Evolutionary conservation across 2,329 filamentous ascomycete species (phyloP), one percentile per base, ranked within the genome.

Genomic region (Penicillium sp.): DNA sequence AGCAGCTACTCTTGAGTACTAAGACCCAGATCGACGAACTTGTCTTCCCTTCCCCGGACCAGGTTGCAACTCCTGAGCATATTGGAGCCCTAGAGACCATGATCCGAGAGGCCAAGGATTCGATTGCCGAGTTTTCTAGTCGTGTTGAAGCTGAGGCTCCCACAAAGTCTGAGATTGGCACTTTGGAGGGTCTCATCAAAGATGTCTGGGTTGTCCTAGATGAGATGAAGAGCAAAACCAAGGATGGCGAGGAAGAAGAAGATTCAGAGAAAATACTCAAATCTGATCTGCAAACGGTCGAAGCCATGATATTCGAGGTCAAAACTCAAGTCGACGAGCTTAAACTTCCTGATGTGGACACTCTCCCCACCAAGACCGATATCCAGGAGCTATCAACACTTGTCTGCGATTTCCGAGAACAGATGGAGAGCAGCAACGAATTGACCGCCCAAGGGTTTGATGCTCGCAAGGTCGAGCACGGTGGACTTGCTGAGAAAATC

Each of bases 11-110:
- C 13, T 86, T 89, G 42, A 96, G 96, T 71, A 93, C 92, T 33
- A 97, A 97, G 72, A 86, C 88, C 6, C 90, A 90, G 47, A 80
- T 97, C 10, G 93, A 97, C 58, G 92, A 96, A 58, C 84, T 96
- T 50, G 84, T 74, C 6, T 72, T 84, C 27, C 80, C 83, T 1
- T 80, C 93, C 50, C 83, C 67, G 0, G 89, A 92, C 35, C 86
- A 89, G 57, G 80, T 86, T 2, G 86, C 92, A 10, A 84, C 79
- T 33, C 82, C 84, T 43, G 83, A 86, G 56, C 82, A 87, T 41
- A 69, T 87, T n/a, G 82, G 84, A 48, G 76, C 80, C 10, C 73
- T 88, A 1, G 90, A 94, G 67, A 80, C 83, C 1, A 80, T 93
- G 3, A 81, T 95, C 6, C 81, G 86, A 4, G 89, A 94, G 63